Evolutionary conservation across 1,139 yeast species (phyloP).

Genomic region (Entelexis sorbosivorans): DNA sequence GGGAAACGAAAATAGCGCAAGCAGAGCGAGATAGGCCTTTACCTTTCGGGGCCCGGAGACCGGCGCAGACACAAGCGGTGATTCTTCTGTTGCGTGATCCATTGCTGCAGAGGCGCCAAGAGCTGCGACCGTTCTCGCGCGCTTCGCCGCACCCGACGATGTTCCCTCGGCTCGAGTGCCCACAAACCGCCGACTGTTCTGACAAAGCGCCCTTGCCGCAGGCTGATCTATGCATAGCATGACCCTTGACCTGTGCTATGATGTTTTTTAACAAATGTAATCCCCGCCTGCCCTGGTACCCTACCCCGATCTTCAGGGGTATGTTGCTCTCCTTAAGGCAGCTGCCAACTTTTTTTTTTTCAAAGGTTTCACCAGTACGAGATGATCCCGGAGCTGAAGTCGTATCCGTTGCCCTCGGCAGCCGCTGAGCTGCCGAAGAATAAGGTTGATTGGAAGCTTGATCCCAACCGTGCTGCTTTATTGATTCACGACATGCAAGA

Average conservation of each 20-base stretch:
- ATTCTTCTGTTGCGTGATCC: background rate
- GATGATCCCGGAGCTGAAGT: slow-evolving; percentile 15
- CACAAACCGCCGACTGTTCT: background rate
- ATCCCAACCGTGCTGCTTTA: slow-evolving; percentile 16
- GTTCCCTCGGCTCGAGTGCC: background rate
- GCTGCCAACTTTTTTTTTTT: background rate
- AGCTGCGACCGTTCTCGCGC: background rate
- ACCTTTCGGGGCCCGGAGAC: background rate
- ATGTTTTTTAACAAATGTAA: background rate
- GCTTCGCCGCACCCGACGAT: no score
- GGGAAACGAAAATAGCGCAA: slow-evolving; percentile 11
- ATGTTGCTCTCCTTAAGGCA: background rate
- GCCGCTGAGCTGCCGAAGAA: slow-evolving; percentile 9
- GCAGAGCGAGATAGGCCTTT: background rate
- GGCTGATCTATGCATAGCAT: background rate
- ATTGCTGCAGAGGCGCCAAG: background rate
- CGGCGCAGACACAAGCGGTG: background rate
- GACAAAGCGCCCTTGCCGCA: background rate
- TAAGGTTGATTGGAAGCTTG: slow-evolving; percentile 16
- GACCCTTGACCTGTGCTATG: background rate
- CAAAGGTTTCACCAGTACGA: background rate
- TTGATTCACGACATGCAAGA: slow-evolving; percentile 21
- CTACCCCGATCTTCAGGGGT: background rate
- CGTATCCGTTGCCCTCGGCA: slow-evolving; percentile 8
- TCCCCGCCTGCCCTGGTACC: background rate